Evolutionary conservation across 208 protist genomes (phyloP), one percentile per base, ranked within the genome.

Genomic region (Trypanosoma avium): DNA sequence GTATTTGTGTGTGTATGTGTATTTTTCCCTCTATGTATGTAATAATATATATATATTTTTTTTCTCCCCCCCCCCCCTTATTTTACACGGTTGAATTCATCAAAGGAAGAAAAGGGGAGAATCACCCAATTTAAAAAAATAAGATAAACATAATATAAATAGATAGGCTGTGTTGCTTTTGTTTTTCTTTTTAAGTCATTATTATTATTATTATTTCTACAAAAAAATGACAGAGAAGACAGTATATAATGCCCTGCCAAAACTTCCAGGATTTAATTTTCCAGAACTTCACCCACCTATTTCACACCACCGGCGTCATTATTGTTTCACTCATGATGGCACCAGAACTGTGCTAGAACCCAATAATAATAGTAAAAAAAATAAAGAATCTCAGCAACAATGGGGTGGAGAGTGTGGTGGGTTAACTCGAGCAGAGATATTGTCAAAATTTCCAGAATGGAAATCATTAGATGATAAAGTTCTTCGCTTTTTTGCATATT

Each of bases 401-500:
- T 7, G 47, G 40, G 15, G 35, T 3, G 71, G 76, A 2, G 84
- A 82, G 30, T 92, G 85, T 43, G 85, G 85, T 24, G 88, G 90
- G 26, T 73, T 85, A 0, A 77, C 77, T 6, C 84, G 76, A 17
- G 71, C 81, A 0, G 57, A 67, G 54, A 86, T 95, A 48, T 75
- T 93, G 12, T 57, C 77, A 29, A 80, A 72, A 61, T 93, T 93
- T 49, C 86, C 90, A 6, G 72, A 85, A 27, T 98, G 91, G 91
- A 79, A 96, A 9, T 92, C 86, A 13, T 72, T 98, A 40, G 95
- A 98, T 61, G 71, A 94, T 53, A 97, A 98, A 58, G 93, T 97
- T 12, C 84, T 99, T 24, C 85, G 96, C 48, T 99, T 98, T 72
- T 96, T 96, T 62, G 95, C 77, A 26, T 99, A 95, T 74, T 98